Evolutionary conservation across 2,329 filamentous ascomycete species (phyloP).

Genomic region (Fusarium sp.): DNA sequence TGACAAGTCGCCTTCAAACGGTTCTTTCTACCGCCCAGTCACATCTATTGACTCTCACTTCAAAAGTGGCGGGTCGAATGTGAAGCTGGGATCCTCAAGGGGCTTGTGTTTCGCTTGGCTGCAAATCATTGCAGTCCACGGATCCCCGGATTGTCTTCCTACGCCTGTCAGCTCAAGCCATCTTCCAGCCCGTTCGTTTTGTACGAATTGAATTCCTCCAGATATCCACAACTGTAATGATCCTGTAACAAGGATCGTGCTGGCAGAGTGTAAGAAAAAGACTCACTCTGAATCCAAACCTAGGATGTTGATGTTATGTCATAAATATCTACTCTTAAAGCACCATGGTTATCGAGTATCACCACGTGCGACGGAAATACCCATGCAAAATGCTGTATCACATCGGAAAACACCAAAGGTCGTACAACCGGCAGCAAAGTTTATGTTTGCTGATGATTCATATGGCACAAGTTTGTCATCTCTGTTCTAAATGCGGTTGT

Average conservation of each 20-base stretch:
- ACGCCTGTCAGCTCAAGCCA: constrained; percentile 23
- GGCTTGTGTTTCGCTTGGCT: constrained; percentile 43
- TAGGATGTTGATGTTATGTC: neutral
- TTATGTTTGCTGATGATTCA: neutral
- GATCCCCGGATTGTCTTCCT: constrained; percentile 31
- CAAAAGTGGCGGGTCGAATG: constrained; percentile 28
- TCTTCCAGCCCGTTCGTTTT: constrained; percentile 16
- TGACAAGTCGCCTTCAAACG: constrained; percentile 20
- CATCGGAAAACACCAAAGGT: constrained; percentile 9
- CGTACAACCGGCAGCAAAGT: neutral
- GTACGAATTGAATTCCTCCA: neutral
- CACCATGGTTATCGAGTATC: neutral
- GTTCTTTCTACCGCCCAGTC: constrained; percentile 15
- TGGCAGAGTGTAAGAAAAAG: neutral
- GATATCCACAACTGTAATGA: neutral
- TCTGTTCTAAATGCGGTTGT: neutral
- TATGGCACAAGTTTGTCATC: neutral
- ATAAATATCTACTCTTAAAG: neutral
- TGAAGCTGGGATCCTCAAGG: constrained; percentile 22
- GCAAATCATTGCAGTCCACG: constrained; percentile 42
- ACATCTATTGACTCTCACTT: neutral
- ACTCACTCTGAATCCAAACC: neutral
- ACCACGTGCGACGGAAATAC: constrained; percentile 2
- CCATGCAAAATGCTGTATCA: constrained; percentile 3
- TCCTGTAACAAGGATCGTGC: constrained; percentile 1